Conservation (phyloP, 805 yeast genomes). For the Candida insectalens region DNA sequence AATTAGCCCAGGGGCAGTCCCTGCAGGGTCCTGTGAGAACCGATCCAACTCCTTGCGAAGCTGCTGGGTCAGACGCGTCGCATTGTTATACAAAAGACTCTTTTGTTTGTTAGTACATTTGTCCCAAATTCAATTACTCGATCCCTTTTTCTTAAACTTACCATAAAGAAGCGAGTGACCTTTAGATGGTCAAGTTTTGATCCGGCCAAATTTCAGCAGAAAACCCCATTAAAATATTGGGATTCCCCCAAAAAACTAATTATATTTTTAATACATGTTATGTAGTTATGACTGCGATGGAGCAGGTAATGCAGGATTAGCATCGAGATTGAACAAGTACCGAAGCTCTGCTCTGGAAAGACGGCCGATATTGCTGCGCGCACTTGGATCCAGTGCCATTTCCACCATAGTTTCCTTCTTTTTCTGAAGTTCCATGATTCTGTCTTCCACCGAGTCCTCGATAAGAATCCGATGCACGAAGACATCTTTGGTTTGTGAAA, state of each 20-base stretch:
- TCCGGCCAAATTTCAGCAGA: too few relatives aligned
- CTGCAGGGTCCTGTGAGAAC: constrained; percentile 56
- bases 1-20: constrained; percentile 55
- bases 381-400: constrained; percentile 73
- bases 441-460: constrained; percentile 73
- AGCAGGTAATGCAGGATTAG: too few relatives aligned
- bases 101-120: not conserved
- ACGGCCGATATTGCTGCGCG: constrained; percentile 51
- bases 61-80: constrained; percentile 72
- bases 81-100: constrained; percentile 89
- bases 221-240: too few relatives aligned
- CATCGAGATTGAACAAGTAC: constrained; percentile 50
- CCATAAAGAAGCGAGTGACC: not conserved
- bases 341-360: constrained; percentile 65
- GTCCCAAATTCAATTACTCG: not conserved
- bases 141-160: not conserved
- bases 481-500: constrained; percentile 80
- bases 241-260: too few relatives aligned
- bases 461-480: constrained; percentile 64
- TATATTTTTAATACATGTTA: too few relatives aligned
- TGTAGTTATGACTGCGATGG: too few relatives aligned
- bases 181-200: not conserved
- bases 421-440: constrained; percentile 74
- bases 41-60: constrained; percentile 57
- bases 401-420: constrained; percentile 71